phyloP scores from a whole-genome alignment of 1,284 basidiomycete species.

The Termitomyces sp. region DNA sequence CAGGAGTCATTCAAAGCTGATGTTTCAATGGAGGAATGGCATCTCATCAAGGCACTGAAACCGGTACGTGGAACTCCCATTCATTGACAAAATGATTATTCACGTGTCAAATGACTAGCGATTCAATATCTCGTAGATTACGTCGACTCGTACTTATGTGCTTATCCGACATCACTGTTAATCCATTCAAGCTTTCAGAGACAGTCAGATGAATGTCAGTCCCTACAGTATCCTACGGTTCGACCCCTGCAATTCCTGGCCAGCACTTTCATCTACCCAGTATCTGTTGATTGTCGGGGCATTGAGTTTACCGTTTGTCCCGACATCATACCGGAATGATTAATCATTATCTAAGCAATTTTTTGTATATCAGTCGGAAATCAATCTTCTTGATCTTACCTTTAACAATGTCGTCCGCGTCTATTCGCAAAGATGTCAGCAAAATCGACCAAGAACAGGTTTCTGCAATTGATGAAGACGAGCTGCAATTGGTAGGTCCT shows the following conservation, averaged over 20 bases:
- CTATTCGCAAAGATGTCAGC: constrained; percentile 15
- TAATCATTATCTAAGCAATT: constrained; percentile 7
- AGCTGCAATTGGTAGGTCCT: constrained; percentile 57
- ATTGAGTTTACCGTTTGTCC: background rate
- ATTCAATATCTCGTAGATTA: constrained; percentile 41
- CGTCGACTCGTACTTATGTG: no score
- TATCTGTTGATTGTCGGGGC: no score
- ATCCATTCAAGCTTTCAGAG: no score
- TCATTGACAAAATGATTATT: constrained; percentile 4
- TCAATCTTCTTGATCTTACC: background rate
- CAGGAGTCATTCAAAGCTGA: constrained; percentile 86
- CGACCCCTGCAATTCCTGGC: no score
- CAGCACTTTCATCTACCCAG: no score
- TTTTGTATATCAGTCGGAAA: background rate
- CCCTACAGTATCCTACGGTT: no score
- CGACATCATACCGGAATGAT: no score
- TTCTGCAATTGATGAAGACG: constrained; percentile 44
- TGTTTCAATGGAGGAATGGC: constrained; percentile 91
- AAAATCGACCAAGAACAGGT: constrained; percentile 21
- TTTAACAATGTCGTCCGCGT: constrained; percentile 7
- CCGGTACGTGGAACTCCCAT: constrained; percentile 45
- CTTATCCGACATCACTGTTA: no score
- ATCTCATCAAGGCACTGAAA: constrained; percentile 90
- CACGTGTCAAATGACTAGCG: constrained; percentile 29
- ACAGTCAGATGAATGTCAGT: no score